A percentile compares a stretch with the other conserved stretches of the same genome.
phyloP scores from a whole-genome alignment of 352 stramenopile species.

The Phytophthora tentaculata region DNA sequence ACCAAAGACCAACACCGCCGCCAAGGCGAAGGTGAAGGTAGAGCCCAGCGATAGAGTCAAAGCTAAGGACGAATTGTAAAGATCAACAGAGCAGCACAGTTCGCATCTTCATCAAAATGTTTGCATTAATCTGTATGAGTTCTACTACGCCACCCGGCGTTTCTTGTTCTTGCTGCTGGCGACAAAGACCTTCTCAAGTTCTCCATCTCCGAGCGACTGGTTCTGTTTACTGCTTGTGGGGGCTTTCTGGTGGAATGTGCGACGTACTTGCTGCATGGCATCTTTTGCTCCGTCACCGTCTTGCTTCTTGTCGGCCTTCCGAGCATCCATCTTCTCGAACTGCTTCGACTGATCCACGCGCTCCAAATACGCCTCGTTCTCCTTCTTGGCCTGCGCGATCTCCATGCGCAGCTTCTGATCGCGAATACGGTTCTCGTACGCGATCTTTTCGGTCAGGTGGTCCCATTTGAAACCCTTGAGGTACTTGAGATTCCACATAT shows the following conservation, averaged over 20 bases:
- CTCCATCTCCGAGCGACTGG: conserved; percentile 54
- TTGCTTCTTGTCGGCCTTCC: conserved; percentile 57
- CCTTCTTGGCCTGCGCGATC: conserved; percentile 87
- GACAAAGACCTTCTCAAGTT: conserved; percentile 73
- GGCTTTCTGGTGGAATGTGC: conserved; percentile 79
- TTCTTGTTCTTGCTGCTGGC: conserved; percentile 65
- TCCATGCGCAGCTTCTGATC: conserved; percentile 88
- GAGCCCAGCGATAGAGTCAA: conserved; percentile 11
- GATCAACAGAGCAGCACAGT: background rate
- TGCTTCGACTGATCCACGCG: conserved; percentile 88
- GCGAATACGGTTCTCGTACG: conserved; percentile 88
- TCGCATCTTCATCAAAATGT: conserved; percentile 26
- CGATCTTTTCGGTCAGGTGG: conserved; percentile 98
- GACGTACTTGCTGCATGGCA: conserved; percentile 59
- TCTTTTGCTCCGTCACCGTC: conserved; percentile 11
- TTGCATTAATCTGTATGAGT: conserved; percentile 31
- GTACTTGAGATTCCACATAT: conserved; percentile 99
- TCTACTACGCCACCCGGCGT: conserved; percentile 41
- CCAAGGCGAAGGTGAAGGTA: conserved; percentile 13
- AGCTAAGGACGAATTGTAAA: conserved; percentile 57
- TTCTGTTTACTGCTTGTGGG: conserved; percentile 74
- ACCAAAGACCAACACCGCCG: background rate
- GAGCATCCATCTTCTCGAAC: conserved; percentile 86
- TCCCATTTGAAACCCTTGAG: conserved; percentile 99
- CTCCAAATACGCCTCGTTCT: conserved; percentile 88